Conservation (phyloP, 2,329 filamentous ascomycete genomes). For the Dactylellina sp. region DNA sequence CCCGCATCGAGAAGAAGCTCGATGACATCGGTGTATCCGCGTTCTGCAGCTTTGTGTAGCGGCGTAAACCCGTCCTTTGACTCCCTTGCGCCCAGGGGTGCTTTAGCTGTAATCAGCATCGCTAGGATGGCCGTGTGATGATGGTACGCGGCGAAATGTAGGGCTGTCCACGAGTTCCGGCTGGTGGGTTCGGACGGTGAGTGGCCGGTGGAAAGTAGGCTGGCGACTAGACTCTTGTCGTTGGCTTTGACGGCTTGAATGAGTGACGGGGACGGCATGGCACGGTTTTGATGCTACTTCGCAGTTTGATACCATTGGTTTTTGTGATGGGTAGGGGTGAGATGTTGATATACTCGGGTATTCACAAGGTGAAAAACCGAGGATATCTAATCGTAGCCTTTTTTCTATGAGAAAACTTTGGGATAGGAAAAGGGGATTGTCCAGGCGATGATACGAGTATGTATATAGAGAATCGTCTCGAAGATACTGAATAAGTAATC, state of each 20-base stretch:
- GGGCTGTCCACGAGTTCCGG: slow-evolving; percentile 19
- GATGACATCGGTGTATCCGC: slow-evolving; percentile 40
- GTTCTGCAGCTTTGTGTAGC: slow-evolving; percentile 50
- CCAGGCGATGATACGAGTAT: too few relatives aligned
- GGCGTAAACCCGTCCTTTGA: slow-evolving; percentile 46
- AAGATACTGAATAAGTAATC: too few relatives aligned
- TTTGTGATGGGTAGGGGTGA: too few relatives aligned
- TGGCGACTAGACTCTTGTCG: not conserved
- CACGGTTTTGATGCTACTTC: not conserved
- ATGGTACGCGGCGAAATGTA: slow-evolving; percentile 37
- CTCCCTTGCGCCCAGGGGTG: slow-evolving; percentile 11
- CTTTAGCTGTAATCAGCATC: slow-evolving; percentile 8
- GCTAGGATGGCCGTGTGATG: slow-evolving; percentile 6
- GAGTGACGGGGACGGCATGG: slow-evolving; percentile 16
- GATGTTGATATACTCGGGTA: too few relatives aligned
- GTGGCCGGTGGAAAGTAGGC: not conserved
- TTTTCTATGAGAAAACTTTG: too few relatives aligned
- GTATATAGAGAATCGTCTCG: too few relatives aligned
- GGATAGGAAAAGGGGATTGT: too few relatives aligned
- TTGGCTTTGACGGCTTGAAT: slow-evolving; percentile 25
- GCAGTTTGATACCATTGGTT: not conserved
- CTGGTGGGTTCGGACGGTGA: slow-evolving; percentile 4
- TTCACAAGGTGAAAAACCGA: too few relatives aligned
- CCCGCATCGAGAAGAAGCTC: slow-evolving; percentile 36
- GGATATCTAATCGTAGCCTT: too few relatives aligned